Conservation (phyloP, 768 basidiomycete species). For the Lanmaoa rubissima region DNA sequence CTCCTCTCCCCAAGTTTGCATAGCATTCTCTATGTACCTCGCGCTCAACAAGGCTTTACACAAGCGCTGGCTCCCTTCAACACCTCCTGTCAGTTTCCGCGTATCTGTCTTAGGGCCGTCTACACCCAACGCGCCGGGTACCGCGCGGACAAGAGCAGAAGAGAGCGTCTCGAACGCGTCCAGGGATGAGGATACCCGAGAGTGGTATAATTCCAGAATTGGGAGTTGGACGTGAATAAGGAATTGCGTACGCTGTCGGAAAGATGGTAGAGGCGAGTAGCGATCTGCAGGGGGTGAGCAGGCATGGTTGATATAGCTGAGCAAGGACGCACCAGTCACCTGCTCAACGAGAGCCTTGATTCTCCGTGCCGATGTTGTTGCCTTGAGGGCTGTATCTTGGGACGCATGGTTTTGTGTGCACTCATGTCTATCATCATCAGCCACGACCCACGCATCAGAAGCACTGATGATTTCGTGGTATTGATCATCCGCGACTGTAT, state of each 20-base stretch:
- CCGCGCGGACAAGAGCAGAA: constrained; percentile 81
- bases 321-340: constrained; percentile 65
- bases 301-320: neutral
- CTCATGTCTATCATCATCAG: constrained; percentile 58
- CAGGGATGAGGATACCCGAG: constrained; percentile 76
- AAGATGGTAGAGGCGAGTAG: constrained; percentile 81
- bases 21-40: constrained; percentile 62
- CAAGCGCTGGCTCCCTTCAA: constrained; percentile 78
- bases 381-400: constrained; percentile 45
- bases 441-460: constrained; percentile 82
- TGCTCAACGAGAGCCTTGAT: constrained; percentile 87
- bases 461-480: constrained; percentile 82
- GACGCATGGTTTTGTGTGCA: constrained; percentile 29
- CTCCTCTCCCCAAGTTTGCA: constrained; percentile 89
- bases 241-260: constrained; percentile 78
- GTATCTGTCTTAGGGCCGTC: constrained; percentile 45
- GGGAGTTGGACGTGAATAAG: constrained; percentile 84
- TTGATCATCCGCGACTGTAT: constrained; percentile 80
- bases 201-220: constrained; percentile 71
- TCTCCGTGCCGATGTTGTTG: constrained; percentile 82
- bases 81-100: constrained; percentile 71
- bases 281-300: constrained; percentile 56
- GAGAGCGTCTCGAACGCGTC: constrained; percentile 95
- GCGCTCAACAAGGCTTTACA: constrained; percentile 86
- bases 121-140: constrained; percentile 85